Evolutionary conservation across 176 grass and related monocot species (phyloP), one percentile per base, ranked within the genome.

Genomic region (Metroxylon sagu): DNA sequence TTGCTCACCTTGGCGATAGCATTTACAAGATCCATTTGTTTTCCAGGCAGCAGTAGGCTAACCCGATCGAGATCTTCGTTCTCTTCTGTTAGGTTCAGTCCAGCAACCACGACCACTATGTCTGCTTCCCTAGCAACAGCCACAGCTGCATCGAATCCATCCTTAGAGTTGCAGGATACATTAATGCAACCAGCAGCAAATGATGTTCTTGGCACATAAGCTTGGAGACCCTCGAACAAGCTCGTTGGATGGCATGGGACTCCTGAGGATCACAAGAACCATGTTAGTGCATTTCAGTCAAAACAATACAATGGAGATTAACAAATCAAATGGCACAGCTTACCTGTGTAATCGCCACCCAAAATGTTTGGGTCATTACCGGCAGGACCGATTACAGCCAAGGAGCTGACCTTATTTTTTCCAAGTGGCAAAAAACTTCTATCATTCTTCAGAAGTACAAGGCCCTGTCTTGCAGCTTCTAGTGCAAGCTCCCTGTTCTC

Each of bases 271-370:
- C 8, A 61, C 52, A 39, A 49, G 56, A 75, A 25, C 25, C 48
- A 71, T 70, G 71, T 26, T 50, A 14, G 35, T 10, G 12, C 8
- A 14, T 43, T 43, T 12, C 35, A 43, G 2, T 14, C 5, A 10
- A 43, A 43, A 43, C 35, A 12, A 14, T 43, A 12, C 7, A 12
- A 43, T 43, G 35, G 8, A 43, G 35, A 43, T 43, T 10, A 3
- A 25, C 25, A 7, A 30, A 30, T 19, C 3, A 23, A 29, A 14
- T 5, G 8, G 2, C 16, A 6, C 10, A 16, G 19, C 26, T 17
- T 52, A 97, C 93, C 93, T 71, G 81, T 85, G 75, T 91, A 97
- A 75, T 83, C 79, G 53, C 87, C 93, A 51, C 84, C 87, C 70
- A 83, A 77, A 35, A 87, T 79, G 59, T 71, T 71, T 4, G 55